A percentile compares a stretch with the other conserved stretches of the same genome.
phyloP scores from a whole-genome alignment of 768 basidiomycete genomes.

The Russula brevipes region DNA sequence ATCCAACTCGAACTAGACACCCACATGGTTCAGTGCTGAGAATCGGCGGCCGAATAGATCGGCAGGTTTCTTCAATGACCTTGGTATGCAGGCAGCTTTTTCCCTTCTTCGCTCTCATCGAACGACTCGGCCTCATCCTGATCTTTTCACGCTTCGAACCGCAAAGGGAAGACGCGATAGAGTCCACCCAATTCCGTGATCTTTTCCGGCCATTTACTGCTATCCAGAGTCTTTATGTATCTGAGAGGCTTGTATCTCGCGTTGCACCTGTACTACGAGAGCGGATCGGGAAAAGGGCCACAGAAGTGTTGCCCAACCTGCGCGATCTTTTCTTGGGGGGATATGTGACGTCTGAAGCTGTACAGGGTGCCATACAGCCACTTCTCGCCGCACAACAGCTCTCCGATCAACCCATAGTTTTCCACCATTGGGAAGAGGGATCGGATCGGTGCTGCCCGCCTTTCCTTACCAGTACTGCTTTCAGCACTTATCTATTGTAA shows the following conservation, averaged over 20 bases:
- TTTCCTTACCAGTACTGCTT: too few relatives aligned
- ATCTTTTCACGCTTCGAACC: not conserved
- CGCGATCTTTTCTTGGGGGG: not conserved
- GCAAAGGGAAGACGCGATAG: not conserved
- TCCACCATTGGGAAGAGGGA: not conserved
- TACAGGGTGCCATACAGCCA: not conserved
- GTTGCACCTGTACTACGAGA: not conserved
- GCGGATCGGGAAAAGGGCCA: not conserved
- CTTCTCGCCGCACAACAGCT: not conserved
- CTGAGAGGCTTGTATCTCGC: not conserved
- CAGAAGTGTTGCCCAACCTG: not conserved
- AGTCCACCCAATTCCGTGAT: not conserved
- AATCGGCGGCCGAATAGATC: not conserved
- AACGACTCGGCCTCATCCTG: not conserved
- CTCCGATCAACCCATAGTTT: not conserved
- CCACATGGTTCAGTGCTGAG: too few relatives aligned
- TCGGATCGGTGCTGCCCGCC: too few relatives aligned
- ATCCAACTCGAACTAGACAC: not conserved
- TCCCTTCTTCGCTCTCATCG: not conserved
- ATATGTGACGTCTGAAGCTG: too few relatives aligned
- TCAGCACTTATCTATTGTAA: too few relatives aligned
- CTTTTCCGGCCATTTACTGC: not conserved
- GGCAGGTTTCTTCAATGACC: not conserved
- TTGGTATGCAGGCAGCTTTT: too few relatives aligned
- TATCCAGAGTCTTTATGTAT: not conserved